A percentile compares a stretch with the other conserved stretches of the same genome.
Evolutionary conservation across 495 filamentous ascomycete species (phyloP).

Genomic region (Pyrenopolyporus hunteri): DNA sequence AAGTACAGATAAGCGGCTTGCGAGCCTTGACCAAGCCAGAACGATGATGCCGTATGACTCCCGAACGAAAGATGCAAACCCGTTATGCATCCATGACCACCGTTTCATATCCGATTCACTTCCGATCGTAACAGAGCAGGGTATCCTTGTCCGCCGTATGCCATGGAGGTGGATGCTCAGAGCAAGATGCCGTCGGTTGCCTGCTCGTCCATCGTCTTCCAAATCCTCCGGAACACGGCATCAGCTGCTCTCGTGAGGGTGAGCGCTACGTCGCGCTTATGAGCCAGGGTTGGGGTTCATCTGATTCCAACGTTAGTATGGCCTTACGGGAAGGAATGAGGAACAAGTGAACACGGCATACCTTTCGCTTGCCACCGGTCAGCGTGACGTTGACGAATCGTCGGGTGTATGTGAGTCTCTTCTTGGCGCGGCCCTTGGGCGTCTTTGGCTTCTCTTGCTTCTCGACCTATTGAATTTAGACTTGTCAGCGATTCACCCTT

Average conservation of each 20-base stretch:
- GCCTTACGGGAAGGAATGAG: background rate
- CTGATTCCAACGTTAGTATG: conserved; percentile 32
- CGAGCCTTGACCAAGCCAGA: conserved; percentile 32
- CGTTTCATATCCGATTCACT: conserved; percentile 32
- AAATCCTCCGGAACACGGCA: conserved; percentile 24
- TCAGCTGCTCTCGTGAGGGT: conserved; percentile 37
- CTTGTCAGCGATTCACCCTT: conserved; percentile 10
- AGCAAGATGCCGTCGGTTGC: conserved; percentile 12
- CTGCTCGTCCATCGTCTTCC: conserved; percentile 35
- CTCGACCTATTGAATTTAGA: conserved; percentile 71
- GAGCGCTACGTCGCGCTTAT: conserved; percentile 36
- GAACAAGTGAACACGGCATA: conserved; percentile 41
- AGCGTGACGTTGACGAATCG: conserved; percentile 99
- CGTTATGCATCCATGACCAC: conserved; percentile 33
- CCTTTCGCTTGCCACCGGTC: conserved; percentile 99
- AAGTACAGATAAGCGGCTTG: conserved; percentile 38
- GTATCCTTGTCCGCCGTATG: conserved; percentile 24
- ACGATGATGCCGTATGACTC: conserved; percentile 41
- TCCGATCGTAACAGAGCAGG: conserved; percentile 31
- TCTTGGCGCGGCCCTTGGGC: conserved; percentile 98
- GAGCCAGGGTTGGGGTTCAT: conserved; percentile 60
- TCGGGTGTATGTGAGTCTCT: conserved; percentile 95
- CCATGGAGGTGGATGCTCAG: conserved; percentile 32
- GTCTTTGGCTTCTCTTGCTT: conserved; percentile 90
- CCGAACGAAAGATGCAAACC: conserved; percentile 38